Conservation (phyloP, 106 monocot genomes). For the Dioscorea alata region DNA sequence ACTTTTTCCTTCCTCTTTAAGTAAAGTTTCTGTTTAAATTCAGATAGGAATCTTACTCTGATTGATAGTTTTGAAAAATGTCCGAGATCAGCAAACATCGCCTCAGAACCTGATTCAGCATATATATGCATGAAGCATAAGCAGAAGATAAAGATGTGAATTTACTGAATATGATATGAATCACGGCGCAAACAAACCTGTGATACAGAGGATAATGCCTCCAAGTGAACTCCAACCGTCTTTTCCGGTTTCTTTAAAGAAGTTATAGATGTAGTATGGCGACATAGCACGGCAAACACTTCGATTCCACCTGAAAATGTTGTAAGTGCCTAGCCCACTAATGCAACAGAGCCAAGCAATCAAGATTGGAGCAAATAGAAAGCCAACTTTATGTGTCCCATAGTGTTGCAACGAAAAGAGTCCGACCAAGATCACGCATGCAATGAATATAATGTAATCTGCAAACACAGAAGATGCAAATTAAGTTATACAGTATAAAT, state of each 20-base stretch:
- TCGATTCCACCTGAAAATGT: slow-evolving; percentile 72
- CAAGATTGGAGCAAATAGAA: slow-evolving; percentile 68
- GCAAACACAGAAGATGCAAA: slow-evolving; percentile 9
- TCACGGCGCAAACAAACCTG: slow-evolving; percentile 34
- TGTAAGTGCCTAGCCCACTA: slow-evolving; percentile 53
- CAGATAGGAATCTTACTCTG: slow-evolving; percentile 34
- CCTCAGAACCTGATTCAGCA: slow-evolving; percentile 61
- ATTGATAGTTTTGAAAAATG: slow-evolving; percentile 79
- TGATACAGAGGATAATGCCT: slow-evolving; percentile 72
- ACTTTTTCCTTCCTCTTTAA: not conserved
- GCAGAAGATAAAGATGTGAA: not conserved
- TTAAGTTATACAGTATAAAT: not conserved
- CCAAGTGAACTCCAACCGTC: slow-evolving; percentile 83
- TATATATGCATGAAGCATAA: too few relatives aligned
- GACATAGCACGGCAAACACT: slow-evolving; percentile 50
- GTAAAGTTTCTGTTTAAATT: not conserved
- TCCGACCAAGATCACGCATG: slow-evolving; percentile 50
- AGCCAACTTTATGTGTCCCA: slow-evolving; percentile 69
- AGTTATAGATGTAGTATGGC: slow-evolving; percentile 64
- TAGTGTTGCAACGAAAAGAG: slow-evolving; percentile 76
- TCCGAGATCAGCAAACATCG: slow-evolving; percentile 92
- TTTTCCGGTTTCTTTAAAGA: slow-evolving; percentile 47
- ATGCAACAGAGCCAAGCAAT: slow-evolving; percentile 71
- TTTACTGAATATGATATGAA: not conserved
- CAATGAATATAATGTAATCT: slow-evolving; percentile 45